Base-by-base conservation (phyloP, 306 rosid species). In the Rosa chinensis region DNA sequence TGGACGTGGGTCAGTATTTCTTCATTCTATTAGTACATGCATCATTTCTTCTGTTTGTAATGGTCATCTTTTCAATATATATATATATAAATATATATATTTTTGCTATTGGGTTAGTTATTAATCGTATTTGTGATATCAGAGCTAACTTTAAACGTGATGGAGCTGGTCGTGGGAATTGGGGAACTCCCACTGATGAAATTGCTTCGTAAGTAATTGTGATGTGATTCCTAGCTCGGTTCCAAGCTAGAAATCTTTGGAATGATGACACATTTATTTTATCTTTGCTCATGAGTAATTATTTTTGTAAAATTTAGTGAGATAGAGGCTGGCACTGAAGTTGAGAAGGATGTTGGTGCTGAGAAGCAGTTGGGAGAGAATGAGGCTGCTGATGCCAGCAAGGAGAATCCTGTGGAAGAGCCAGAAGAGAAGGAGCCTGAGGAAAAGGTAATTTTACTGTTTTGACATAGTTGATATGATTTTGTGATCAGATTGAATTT, bases 381-480 rank as follows among this genome's bases (percentile, higher is more conserved):
- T 20, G 93, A 79, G 28, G 87, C 58, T 23, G 78, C 84, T 0
- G 92, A 90, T 73, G 92, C 81, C 63, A 96, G 78, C 86, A 96
- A 93, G 88, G 99, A 96, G 40, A 86, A 23, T 39, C 84, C 93
- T 68, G 88, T 74, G 37, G 79, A 83, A 55, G 98, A 91, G 78
- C 53, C 88, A 0, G 96, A 89, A 78, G 94, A 93, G 85, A 88
- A 90, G 81, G 94, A 96, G 83, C 86, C 90, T 0, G 98, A 96
- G 83, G 99, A 96, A 28, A 93, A 93, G 97, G 99, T 96, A 77
- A 69, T 18, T 28, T 8, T 3, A 70, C 48, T 40, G 35, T 62
- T 20, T 18, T 32, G 5, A 3, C 48, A 17, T 12, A 6, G 23
- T 55, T 21, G 32, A 48, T 43, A 8, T 37, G 10, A 40, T 14